Evolutionary conservation across 2,329 filamentous ascomycete genomes (phyloP), one percentile per base, ranked within the genome.

Genomic region (Graphilbum sp.): DNA sequence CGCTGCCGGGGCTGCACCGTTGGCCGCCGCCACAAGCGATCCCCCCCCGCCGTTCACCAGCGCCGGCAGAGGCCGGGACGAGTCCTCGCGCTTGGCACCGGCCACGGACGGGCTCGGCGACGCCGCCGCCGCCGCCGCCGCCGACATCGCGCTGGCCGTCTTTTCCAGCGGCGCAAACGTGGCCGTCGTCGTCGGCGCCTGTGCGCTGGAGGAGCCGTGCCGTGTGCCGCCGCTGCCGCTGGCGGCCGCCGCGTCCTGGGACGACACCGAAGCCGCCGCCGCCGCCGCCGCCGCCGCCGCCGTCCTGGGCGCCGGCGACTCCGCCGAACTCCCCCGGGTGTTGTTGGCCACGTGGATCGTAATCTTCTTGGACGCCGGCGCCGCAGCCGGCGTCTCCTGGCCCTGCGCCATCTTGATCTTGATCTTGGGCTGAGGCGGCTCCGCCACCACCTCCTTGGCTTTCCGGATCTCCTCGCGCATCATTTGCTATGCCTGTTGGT

Each of bases 341-440:
- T 66, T 69, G 47, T 66, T 69, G 47, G 73, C 75, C 38, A 85
- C 69, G 45, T 77, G 78, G 35, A 85, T 71, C 17, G 77, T 87
- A 40, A 88, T 75, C 53, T 74, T 80, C 54, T 75, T 76, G 9
- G 64, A 55, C 42, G 60, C 56, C 21, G 21, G 21, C 13, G 27
- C 13, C 32, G 48, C 48, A 2, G 42, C 24, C 1, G 67, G 56
- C 10, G 61, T 58, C 23, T 70, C 64, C 23, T 55, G 51, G 19
- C 55, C 55, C 32, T 62, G 58, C 5, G 69, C 64, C 51, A 85
- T 69, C 54, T 82, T 87, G 40, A 94, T 65, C 57, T 86, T 92
- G 49, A 92, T 80, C 52, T 84, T 85, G 27, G 80, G 73, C 49
- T 78, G 73, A 1, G 70, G 62, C 13, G 84, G 79, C 54, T 90